These are phyloP conservation scores for Schoenoplectus tabernaemontani DNA, from an alignment of 202 grass and related monocot species.

Conservation along the genomic window DNA sequence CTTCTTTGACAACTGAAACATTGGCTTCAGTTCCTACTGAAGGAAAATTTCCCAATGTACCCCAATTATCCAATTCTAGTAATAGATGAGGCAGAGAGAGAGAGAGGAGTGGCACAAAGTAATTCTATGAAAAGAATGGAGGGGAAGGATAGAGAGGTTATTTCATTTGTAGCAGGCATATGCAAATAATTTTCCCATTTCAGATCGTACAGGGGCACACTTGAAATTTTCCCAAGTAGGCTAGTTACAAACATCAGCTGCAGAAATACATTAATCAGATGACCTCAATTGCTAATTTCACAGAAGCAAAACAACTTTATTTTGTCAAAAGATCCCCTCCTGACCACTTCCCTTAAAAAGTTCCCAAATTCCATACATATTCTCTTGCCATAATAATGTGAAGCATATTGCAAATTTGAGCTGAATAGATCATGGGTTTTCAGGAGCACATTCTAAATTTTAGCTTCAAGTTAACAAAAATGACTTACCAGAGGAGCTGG, in stretches of 20 bases:
- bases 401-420: background rate
- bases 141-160: background rate
- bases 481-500: slow-evolving; percentile 33
- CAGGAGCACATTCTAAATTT: background rate
- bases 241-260: background rate
- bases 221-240: background rate
- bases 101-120: background rate
- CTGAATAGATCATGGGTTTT: background rate
- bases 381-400: background rate
- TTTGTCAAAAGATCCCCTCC: background rate
- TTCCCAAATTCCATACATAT: background rate
- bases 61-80: background rate
- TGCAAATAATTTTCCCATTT: no score
- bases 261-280: background rate
- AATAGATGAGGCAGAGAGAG: background rate
- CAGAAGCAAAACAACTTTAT: background rate
- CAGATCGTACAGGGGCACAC: no score
- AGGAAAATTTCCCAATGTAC: background rate
- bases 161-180: background rate
- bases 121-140: background rate
- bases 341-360: background rate
- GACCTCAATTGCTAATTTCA: background rate
- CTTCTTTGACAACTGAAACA: background rate
- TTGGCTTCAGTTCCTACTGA: background rate
- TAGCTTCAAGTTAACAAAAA: background rate